A percentile compares a stretch with the other conserved stretches of the same genome.
These are phyloP conservation scores for Curvularia hawaiiensis DNA, from an alignment of 2,329 filamentous ascomycete species.

Conservation along the genomic window DNA sequence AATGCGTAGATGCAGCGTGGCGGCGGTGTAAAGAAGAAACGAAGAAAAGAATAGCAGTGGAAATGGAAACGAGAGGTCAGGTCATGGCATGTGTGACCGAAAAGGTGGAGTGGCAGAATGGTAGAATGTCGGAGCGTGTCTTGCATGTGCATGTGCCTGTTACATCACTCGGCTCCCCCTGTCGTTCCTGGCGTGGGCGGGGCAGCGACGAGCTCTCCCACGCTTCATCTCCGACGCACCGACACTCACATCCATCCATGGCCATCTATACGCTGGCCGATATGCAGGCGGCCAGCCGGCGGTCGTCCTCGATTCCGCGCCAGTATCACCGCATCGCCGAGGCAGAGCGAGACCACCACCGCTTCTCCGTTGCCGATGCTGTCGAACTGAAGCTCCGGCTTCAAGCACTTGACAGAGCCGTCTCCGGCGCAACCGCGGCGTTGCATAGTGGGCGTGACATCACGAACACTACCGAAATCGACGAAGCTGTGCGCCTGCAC, in stretches of 20 bases:
- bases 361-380: slow-evolving; percentile 28
- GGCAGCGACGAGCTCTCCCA: slow-evolving; percentile 3
- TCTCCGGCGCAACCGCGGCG: slow-evolving; percentile 8
- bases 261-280: slow-evolving; percentile 9
- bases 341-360: background rate
- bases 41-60: background rate
- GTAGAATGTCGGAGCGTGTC: slow-evolving; percentile 3
- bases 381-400: slow-evolving; percentile 26
- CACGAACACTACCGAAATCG: background rate
- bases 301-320: slow-evolving; percentile 17
- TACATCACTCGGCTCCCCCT: slow-evolving; percentile 13
- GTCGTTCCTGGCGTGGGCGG: slow-evolving; percentile 5
- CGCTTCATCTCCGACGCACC: slow-evolving; percentile 1
- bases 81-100: slow-evolving; percentile 3
- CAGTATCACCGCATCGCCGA: slow-evolving; percentile 9
- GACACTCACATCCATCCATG: slow-evolving; percentile 9
- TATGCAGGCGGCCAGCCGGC: background rate
- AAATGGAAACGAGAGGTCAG: background rate
- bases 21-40: slow-evolving; percentile 8
- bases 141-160: slow-evolving; percentile 13
- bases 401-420: slow-evolving; percentile 25
- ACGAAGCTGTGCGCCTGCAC: slow-evolving; percentile 9
- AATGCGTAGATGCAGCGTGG: slow-evolving; percentile 21
- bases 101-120: background rate
- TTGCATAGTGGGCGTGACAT: slow-evolving; percentile 10